Evolutionary conservation across 1,139 yeast genomes (phyloP), one percentile per base, ranked within the genome.

Genomic region (Geotrichum klebahnii): DNA sequence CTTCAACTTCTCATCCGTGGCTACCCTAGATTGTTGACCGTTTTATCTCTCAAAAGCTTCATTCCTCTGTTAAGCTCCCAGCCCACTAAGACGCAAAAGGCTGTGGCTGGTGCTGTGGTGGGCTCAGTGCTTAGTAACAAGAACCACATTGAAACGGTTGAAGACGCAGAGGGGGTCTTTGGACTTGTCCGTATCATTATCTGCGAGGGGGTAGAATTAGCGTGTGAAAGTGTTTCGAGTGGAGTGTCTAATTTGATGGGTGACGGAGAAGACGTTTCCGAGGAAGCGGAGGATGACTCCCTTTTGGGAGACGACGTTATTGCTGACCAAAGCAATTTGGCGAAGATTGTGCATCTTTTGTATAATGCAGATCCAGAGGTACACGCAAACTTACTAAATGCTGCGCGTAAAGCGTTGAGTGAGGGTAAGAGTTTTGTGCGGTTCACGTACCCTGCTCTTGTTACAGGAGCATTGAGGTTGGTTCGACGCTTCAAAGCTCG

Each of bases 361-460:
- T 74, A 74, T 54, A 72, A 73, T 57, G 10, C n/a, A 4, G 78
- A 81, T 58, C 75, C 80, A 3, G 73, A 72, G 54, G 69, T 72
- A 22, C 79, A 78, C 55, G 71, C 84, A 50, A 73, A 80, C 51
- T 70, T 84, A 52, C 72, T 89, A 48, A 74, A 79, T 56, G 71
- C 75, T 5, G 77, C 86, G 29, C 67, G 70, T 43, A 81, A 79
- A 61, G 75, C 73, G 48, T 23, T 38, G 33, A 38, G 42, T 23
- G 42, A 38, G 48, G 81, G 81, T 28, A 75, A 77, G 1, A 73
- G 69, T 12, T 50, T 50, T 31, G 75, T 81, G 40, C 75, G 77
- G 53, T 79, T 74, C 62, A 83, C 95, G 0, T 85, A 82, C 62
- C 95, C 96, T 1, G 77, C 95, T 0, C 69, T 90, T 43, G 77